Percentiles rank a stretch among this genome's conserved stretches.
Evolutionary conservation across 2,329 filamentous ascomycete species (phyloP).

Genomic region (Apiospora sp.): DNA sequence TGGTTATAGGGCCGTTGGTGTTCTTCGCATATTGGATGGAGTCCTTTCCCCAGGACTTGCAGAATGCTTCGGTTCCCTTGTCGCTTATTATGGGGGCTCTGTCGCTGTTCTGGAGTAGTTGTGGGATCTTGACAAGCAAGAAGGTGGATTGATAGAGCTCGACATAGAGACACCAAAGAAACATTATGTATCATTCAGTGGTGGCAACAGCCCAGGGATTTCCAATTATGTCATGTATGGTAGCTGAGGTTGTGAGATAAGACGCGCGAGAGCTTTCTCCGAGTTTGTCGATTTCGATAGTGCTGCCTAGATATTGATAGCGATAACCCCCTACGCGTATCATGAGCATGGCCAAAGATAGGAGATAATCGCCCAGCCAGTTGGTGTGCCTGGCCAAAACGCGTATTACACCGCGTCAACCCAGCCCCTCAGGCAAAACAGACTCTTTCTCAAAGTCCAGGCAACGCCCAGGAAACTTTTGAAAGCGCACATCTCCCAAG

Average conservation of each 20-base stretch:
- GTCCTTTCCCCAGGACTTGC: background rate
- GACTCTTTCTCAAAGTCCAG: background rate
- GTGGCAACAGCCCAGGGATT: background rate
- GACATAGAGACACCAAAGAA: background rate
- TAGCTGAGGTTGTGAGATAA: no score
- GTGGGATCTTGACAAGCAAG: background rate
- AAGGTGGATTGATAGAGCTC: background rate
- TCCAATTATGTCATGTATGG: background rate
- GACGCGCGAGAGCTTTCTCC: no score
- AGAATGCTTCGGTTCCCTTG: slow-evolving; percentile 15
- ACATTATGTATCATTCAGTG: background rate
- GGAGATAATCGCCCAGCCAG: background rate
- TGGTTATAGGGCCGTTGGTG: background rate
- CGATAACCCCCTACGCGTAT: background rate
- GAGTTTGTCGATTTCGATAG: background rate
- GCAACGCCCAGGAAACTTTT: background rate
- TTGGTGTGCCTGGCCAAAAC: background rate
- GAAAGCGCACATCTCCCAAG: background rate
- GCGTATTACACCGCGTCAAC: background rate
- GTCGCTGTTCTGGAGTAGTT: slow-evolving; percentile 15
- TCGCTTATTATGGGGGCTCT: background rate
- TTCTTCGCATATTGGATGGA: background rate
- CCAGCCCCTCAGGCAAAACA: background rate
- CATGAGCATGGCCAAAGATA: background rate
- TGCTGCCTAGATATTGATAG: background rate